These are phyloP conservation scores for Raffaelea ambrosiae DNA, from an alignment of 2,329 filamentous ascomycete genomes.

Conservation along the genomic window DNA sequence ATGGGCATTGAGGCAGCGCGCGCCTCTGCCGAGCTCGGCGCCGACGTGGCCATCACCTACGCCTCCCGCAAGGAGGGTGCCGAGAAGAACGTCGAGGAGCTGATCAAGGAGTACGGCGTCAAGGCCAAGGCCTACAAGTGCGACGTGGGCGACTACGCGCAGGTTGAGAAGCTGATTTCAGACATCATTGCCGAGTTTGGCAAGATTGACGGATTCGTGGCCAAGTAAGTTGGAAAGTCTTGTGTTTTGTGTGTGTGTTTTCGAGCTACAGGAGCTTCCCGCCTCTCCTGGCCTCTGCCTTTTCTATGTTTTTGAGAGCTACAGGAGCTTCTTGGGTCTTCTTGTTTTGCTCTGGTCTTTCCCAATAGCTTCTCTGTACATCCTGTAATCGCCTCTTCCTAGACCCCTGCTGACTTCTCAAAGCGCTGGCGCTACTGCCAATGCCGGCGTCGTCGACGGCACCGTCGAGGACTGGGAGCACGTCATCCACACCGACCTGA, in stretches of 20 bases:
- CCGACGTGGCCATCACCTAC: conserved; percentile 64
- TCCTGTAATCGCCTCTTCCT: conserved; percentile 60
- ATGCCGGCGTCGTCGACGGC: conserved; percentile 59
- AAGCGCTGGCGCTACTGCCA: conserved; percentile 61
- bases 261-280: too few relatives aligned
- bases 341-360: neutral
- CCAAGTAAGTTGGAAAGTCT: conserved; percentile 57
- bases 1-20: conserved; percentile 63
- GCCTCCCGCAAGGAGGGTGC: conserved; percentile 61
- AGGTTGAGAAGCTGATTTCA: conserved; percentile 41
- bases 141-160: conserved; percentile 45
- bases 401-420: conserved; percentile 18
- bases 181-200: conserved; percentile 57
- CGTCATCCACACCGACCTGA: conserved; percentile 63
- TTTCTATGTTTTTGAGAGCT: too few relatives aligned
- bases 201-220: conserved; percentile 69
- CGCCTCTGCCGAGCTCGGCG: conserved; percentile 63
- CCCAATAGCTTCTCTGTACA: conserved; percentile 20
- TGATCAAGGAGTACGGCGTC: conserved; percentile 58
- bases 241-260: too few relatives aligned
- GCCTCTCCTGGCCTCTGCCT: too few relatives aligned
- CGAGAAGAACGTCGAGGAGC: conserved; percentile 55
- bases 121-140: conserved; percentile 57
- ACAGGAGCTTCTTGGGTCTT: too few relatives aligned
- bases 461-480: conserved; percentile 54